Percentiles rank a stretch among this genome's conserved stretches.
Evolutionary conservation across 2,329 filamentous ascomycete genomes (phyloP).

Genomic region (Dissoconium aciculare): DNA sequence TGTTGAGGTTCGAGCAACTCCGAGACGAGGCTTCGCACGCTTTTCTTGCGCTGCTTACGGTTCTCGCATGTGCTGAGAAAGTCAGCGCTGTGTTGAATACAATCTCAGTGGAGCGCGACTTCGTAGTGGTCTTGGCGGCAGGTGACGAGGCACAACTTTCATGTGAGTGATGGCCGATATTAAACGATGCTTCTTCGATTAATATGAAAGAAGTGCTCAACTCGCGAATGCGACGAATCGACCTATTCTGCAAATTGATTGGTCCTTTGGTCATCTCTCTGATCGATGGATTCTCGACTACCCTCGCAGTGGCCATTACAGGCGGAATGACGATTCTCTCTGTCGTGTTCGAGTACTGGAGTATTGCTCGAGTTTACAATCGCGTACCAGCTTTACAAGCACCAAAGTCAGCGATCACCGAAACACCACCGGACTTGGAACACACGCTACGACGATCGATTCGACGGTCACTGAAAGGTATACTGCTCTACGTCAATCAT

Average conservation of each 20-base stretch:
- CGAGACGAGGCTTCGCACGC: constrained; percentile 3
- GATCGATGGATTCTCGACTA: constrained; percentile 35
- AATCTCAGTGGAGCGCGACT: constrained; percentile 54
- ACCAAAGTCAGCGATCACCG: constrained; percentile 3
- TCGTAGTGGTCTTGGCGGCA: constrained; percentile 37
- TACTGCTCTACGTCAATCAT: constrained; percentile 36
- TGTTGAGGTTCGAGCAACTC: constrained; percentile 5
- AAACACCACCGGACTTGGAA: constrained; percentile 1
- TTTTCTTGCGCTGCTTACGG: constrained; percentile 25
- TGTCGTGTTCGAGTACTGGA: constrained; percentile 38
- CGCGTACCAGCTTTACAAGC: constrained; percentile 20
- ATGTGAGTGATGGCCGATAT: constrained; percentile 6
- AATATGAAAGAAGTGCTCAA: constrained; percentile 32
- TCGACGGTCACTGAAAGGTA: constrained; percentile 10
- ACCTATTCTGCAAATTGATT: constrained; percentile 43
- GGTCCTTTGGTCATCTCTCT: constrained; percentile 39
- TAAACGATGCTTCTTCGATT: too few relatives aligned
- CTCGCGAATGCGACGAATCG: constrained; percentile 45
- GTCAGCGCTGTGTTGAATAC: constrained; percentile 48
- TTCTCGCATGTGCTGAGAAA: constrained; percentile 56
- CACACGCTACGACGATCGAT: constrained; percentile 2
- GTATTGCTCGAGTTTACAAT: constrained; percentile 32
- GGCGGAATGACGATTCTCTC: constrained; percentile 37
- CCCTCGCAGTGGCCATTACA: constrained; percentile 35
- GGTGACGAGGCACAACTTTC: constrained; percentile 20